A percentile compares a stretch with the other conserved stretches of the same genome.
Evolutionary conservation across 345 rosid species (phyloP).

Genomic region (Gossypium turneri): DNA sequence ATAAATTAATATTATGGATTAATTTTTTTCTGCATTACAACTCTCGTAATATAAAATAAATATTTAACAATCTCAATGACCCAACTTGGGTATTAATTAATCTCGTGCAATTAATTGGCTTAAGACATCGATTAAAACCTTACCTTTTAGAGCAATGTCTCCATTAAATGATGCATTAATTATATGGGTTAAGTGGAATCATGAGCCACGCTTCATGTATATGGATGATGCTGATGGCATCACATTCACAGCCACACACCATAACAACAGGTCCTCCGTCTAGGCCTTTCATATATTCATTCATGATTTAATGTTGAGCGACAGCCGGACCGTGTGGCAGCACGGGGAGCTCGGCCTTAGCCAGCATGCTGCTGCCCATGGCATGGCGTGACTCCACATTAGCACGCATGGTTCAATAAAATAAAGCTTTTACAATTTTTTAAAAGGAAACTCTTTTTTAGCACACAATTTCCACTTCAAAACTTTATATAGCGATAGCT

Average conservation of each 20-base stretch:
- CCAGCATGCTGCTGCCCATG: background rate
- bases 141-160: background rate
- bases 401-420: constrained; percentile 1
- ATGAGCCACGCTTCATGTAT: background rate
- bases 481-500: background rate
- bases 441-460: background rate
- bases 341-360: background rate
- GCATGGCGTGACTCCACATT: background rate
- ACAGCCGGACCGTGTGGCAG: constrained; percentile 11
- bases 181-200: background rate
- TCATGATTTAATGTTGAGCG: constrained; percentile 10
- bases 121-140: background rate
- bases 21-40: no score
- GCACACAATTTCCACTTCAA: background rate
- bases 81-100: background rate
- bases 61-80: background rate
- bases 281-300: background rate
- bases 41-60: no score
- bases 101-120: background rate
- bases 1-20: no score
- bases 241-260: background rate
- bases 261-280: background rate
- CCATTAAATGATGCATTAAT: constrained; percentile 7
- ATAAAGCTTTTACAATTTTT: background rate
- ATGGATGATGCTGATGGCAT: background rate